Percentiles rank a stretch among this genome's conserved stretches.
phyloP scores from a whole-genome alignment of 192 early-diverging fungal genomes.

The Chytriomyces sp. region DNA sequence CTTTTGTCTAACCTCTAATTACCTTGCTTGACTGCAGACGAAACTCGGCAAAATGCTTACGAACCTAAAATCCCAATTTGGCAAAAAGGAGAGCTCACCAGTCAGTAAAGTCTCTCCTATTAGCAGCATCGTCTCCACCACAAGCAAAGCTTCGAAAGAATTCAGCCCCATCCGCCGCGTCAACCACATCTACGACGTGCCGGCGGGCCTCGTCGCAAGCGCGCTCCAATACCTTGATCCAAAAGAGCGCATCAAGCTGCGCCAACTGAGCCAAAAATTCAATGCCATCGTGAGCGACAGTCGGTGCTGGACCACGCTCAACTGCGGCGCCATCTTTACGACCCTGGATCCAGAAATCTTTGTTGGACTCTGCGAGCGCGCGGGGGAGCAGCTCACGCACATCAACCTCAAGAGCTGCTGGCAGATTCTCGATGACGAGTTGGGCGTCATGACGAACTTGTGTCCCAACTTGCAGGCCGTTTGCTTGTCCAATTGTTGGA shows the following conservation, averaged over 20 bases:
- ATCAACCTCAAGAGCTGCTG: conserved; percentile 47
- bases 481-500: conserved; percentile 56
- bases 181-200: conserved; percentile 34
- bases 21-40: background rate
- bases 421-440: conserved; percentile 43
- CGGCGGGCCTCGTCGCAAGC: conserved; percentile 22
- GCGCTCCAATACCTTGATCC: conserved; percentile 36
- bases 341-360: conserved; percentile 18
- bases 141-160: conserved; percentile 1
- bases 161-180: background rate
- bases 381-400: conserved; percentile 28
- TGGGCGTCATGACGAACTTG: conserved; percentile 29
- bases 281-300: conserved; percentile 35
- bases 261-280: conserved; percentile 38
- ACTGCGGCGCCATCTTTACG: conserved; percentile 40
- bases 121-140: background rate
- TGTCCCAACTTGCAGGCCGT: conserved; percentile 48
- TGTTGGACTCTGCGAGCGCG: conserved; percentile 12
- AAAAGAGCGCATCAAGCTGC: conserved; percentile 26
- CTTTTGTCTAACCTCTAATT: too few species aligned
- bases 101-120: background rate
- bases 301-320: conserved; percentile 38
- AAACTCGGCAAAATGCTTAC: conserved; percentile 36
- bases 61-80: conserved; percentile 22
- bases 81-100: conserved; percentile 26